These are phyloP conservation scores for Sphaerosporella brunnea DNA, from an alignment of 495 filamentous ascomycete species.

Conservation along the genomic window DNA sequence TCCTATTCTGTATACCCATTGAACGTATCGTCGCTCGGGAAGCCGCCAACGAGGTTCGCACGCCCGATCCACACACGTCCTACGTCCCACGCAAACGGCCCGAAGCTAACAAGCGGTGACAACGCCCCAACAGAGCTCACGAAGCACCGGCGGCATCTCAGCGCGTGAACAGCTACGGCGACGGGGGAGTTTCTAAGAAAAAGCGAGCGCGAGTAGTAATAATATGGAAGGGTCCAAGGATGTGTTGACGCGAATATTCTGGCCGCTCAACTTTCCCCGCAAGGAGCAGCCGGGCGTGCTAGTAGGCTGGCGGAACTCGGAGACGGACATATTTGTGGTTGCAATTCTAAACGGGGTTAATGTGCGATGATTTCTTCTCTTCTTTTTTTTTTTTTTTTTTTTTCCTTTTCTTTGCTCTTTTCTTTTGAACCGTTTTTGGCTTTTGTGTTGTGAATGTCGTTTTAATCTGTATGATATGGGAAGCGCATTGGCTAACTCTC, in stretches of 20 bases:
- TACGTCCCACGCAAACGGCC: neutral
- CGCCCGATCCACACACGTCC: neutral
- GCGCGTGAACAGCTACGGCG: constrained; percentile 88
- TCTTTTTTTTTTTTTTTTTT: neutral
- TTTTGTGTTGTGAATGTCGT: constrained; percentile 10
- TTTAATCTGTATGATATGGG: neutral
- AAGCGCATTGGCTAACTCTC: constrained; percentile 1
- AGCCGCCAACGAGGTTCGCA: constrained; percentile 39
- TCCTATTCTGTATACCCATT: constrained; percentile 54
- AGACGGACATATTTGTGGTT: constrained; percentile 74
- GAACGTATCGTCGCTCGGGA: constrained; percentile 55
- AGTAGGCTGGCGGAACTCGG: constrained; percentile 90
- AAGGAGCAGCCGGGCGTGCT: constrained; percentile 61
- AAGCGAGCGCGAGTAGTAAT: neutral
- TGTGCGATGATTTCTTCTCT: constrained; percentile 39
- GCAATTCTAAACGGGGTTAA: constrained; percentile 81
- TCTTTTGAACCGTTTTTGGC: neutral
- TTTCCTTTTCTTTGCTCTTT: neutral
- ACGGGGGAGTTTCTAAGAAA: constrained; percentile 67
- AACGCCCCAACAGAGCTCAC: constrained; percentile 53
- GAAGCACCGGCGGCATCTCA: constrained; percentile 67
- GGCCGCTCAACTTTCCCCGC: constrained; percentile 72
- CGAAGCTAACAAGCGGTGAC: neutral
- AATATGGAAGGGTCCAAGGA: constrained; percentile 45
- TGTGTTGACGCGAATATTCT: constrained; percentile 81